Base-by-base conservation (phyloP, 2,329 filamentous ascomycete species). In the Aulographum hederae region DNA sequence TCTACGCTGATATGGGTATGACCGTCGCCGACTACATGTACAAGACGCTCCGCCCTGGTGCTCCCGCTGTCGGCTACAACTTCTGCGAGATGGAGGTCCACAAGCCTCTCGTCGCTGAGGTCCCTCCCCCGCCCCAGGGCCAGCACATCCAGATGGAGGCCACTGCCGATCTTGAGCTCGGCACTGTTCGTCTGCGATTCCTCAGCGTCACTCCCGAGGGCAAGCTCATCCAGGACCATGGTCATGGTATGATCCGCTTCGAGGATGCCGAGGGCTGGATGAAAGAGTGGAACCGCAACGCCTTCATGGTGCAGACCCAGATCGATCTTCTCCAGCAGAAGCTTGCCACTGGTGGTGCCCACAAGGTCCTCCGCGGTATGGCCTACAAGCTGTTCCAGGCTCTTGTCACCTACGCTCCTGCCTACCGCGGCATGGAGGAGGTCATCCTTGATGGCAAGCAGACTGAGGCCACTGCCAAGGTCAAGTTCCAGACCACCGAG, bases 331-430 rank as follows among this genome's bases (percentile, higher is more conserved):
- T 86, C 46, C 68, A 71, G 43, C 63, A 67, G 38, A 74, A 70
- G 36, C 73, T 77, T 34, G 56, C 67, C 42, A 63, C 60, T 20
- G 77, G 77, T 25, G 65, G 67, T 34, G 75, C 76, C 18, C 76
- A 78, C 48, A 77, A 78, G 54, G 67, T 84, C 38, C 68, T 76
- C 31, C 71, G 76, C 17, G 76, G 76, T 20, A 69, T 84, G 57
- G 74, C 76, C 11, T 89, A 89, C 64, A 85, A 84, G 55, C 64
- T 76, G 32, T 70, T 70, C 55, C 64, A 64, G 44, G 58, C 63
- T 32, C 53, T 70, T 19, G 67, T 70, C 23, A 62, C 61, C 31
- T 71, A 71, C 41, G 59, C 63, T 35, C 56, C 60, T 35, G 65
- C 61, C 42, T 71, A 66, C 48, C 60, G 64, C 33, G 65, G 63